Base-by-base conservation (phyloP, 345 rosid species). In the Lepidium didymum region DNA sequence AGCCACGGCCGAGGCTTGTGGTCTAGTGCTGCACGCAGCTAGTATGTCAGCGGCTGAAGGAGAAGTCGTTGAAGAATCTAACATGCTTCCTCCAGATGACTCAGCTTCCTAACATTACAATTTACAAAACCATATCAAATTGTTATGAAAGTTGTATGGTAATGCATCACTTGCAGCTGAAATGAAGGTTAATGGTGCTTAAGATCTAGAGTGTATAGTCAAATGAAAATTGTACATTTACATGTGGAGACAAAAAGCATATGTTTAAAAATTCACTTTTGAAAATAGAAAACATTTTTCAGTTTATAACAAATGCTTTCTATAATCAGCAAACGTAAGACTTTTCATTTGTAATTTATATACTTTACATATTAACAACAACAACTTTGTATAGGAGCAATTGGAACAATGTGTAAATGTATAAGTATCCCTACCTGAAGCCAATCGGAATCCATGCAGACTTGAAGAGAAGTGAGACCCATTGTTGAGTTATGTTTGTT, bases 381-480 rank as follows among this genome's bases (percentile, higher is more conserved):
- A 29, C 33, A 29, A 27, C n/a, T n/a, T n/a, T n/a, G n/a, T n/a
- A n/a, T 29, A 29, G 33, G 33, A 29, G 5, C 1, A 29, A 6
- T 5, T 5, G 6, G 33, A 29, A 29, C 7, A 29, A 29, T 29
- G 33, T 5, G 33, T 29, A 29, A 29, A 29, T 1, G 33, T 29
- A 29, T n/a, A n/a, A n/a, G n/a, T n/a, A n/a, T n/a, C n/a, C n/a
- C 7, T 29, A 90, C 98, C 94, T 90, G 97, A 21, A 93, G 84
- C 98, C 97, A 93, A 27, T 90, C 96, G 38, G 94, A 88, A 78
- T 93, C 97, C 97, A 90, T 87, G 89, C 94, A 93, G 65, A 85
- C 94, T 80, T 86, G 97, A 42, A 90, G 82, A 75, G 96, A 88
- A 71, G 84, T 84, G 57, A 87, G 83, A 69, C 86, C 87, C 91